A percentile compares a stretch with the other conserved stretches of the same genome.
Conservation (phyloP, 2,329 filamentous ascomycete species). For the Beauveria asiatica region DNA sequence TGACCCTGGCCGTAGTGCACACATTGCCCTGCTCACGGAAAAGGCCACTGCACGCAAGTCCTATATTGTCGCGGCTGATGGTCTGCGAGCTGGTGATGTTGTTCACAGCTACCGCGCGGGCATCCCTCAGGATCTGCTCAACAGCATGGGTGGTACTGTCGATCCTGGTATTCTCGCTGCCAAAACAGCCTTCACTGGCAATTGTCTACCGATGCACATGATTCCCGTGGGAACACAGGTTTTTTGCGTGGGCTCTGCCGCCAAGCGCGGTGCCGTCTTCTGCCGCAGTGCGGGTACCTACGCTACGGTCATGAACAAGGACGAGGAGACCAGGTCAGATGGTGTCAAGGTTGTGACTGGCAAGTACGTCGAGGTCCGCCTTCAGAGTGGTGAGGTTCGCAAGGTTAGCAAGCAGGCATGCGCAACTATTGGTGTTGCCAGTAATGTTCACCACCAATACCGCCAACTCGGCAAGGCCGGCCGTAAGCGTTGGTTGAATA, state of each 20-base stretch:
- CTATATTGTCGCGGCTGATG: constrained; percentile 94
- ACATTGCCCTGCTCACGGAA: constrained; percentile 80
- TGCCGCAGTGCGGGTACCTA: constrained; percentile 93
- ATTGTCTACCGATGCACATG: constrained; percentile 92
- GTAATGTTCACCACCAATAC: constrained; percentile 88
- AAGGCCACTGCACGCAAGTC: constrained; percentile 66
- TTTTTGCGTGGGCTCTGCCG: constrained; percentile 76
- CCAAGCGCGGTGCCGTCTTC: constrained; percentile 72
- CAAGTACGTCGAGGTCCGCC: constrained; percentile 71
- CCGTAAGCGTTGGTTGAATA: constrained; percentile 86
- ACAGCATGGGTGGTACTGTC: constrained; percentile 84
- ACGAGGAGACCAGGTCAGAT: constrained; percentile 59
- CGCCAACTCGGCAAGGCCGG: constrained; percentile 90
- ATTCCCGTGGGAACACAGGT: constrained; percentile 90
- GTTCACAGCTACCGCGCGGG: constrained; percentile 88
- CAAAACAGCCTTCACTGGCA: constrained; percentile 87
- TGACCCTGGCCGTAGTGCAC: constrained; percentile 85
- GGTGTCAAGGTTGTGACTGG: constrained; percentile 56
- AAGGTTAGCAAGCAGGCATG: constrained; percentile 87
- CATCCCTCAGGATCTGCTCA: constrained; percentile 77
- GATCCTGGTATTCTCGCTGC: constrained; percentile 95
- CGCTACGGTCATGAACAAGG: constrained; percentile 81
- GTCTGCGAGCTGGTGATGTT: constrained; percentile 81
- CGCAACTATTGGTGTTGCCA: constrained; percentile 87
- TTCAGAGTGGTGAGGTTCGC: constrained; percentile 89